Conservation (phyloP, 2,329 filamentous ascomycete species). For the Fonsecaea pugnacius region DNA sequence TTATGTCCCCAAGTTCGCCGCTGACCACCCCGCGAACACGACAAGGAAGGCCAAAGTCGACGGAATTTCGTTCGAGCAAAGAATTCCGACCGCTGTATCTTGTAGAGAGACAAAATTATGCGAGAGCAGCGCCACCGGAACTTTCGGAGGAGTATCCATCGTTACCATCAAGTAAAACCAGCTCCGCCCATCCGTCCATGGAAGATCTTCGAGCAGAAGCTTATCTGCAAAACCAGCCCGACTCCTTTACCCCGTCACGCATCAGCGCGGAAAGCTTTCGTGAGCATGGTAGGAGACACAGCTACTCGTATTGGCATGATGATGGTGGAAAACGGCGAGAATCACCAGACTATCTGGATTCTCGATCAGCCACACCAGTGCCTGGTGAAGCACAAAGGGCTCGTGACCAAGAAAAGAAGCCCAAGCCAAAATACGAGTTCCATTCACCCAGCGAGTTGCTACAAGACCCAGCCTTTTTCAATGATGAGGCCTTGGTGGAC, state of each 20-base stretch:
- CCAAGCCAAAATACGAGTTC: conserved; percentile 52
- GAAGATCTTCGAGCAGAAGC: conserved; percentile 48
- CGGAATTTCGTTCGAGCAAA: conserved; percentile 58
- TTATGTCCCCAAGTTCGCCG: conserved; percentile 49
- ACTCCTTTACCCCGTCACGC: conserved; percentile 29
- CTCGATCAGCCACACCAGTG: conserved; percentile 71
- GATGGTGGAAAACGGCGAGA: conserved; percentile 21
- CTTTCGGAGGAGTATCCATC: conserved; percentile 52
- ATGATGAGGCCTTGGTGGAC: conserved; percentile 32
- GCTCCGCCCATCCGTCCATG: conserved; percentile 53
- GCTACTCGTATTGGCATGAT: conserved; percentile 33
- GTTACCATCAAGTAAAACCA: conserved; percentile 57
- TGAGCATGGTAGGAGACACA: conserved; percentile 39
- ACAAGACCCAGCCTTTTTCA: conserved; percentile 44
- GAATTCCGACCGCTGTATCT: conserved; percentile 84
- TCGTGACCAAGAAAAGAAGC: conserved; percentile 38
- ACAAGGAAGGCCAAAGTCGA: conserved; percentile 54
- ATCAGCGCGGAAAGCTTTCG: conserved; percentile 31
- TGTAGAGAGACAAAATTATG: conserved; percentile 65
- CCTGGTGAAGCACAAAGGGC: conserved; percentile 56
- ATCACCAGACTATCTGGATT: conserved; percentile 59
- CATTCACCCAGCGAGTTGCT: conserved; percentile 54
- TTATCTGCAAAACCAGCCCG: conserved; percentile 37
- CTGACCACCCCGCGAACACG: conserved; percentile 45
- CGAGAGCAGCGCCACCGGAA: conserved; percentile 47